A percentile compares a stretch with the other conserved stretches of the same genome.
Conservation (phyloP, 2,329 filamentous ascomycete species). For the Madurella fahalii region DNA sequence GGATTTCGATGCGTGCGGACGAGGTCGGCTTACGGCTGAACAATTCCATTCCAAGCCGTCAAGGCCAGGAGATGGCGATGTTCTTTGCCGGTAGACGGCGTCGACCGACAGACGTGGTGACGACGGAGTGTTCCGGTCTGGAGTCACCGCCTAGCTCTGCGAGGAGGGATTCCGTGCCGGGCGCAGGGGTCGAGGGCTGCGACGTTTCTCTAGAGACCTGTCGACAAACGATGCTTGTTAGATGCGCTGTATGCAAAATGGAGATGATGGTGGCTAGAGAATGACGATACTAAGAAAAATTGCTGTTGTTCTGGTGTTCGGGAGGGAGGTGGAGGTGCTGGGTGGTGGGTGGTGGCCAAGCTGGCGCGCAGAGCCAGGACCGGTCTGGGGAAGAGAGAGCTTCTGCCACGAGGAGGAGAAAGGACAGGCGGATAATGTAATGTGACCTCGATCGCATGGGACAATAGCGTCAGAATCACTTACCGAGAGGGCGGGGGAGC, state of each 20-base stretch:
- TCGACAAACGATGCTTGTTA: constrained; percentile 3
- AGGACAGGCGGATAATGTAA: constrained; percentile 11
- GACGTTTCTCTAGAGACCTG: constrained; percentile 9
- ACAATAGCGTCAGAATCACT: constrained; percentile 31
- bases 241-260: background rate
- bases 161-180: constrained; percentile 7
- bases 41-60: constrained; percentile 31
- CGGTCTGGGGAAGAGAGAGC: background rate
- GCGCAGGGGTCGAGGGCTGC: background rate
- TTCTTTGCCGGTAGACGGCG: constrained; percentile 3
- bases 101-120: constrained; percentile 10
- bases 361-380: constrained; percentile 10
- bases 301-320: background rate
- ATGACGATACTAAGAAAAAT: background rate
- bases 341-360: background rate
- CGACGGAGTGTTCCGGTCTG: constrained; percentile 12
- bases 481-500: constrained; percentile 34
- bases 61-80: constrained; percentile 12
- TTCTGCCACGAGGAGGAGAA: constrained; percentile 10
- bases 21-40: constrained; percentile 29
- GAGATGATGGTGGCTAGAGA: background rate
- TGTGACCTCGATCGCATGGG: constrained; percentile 36
- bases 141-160: constrained; percentile 19
- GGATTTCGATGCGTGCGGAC: constrained; percentile 22
- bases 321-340: background rate